phyloP scores from a whole-genome alignment of 2,329 filamentous ascomycete genomes.

The Akanthomyces muscarius region DNA sequence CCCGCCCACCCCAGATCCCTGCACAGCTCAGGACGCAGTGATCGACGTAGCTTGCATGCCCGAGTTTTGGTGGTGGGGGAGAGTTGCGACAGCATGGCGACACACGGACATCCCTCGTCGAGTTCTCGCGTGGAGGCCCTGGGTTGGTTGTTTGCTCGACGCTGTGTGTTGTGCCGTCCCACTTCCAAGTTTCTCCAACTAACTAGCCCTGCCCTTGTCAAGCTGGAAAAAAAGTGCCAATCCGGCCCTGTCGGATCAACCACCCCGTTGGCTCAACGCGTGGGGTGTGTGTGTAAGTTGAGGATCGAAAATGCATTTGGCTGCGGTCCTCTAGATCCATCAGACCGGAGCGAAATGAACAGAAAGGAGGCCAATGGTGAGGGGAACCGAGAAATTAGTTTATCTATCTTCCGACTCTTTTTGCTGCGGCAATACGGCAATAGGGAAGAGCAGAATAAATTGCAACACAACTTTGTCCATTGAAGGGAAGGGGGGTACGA shows the following conservation, averaged over 20 bases:
- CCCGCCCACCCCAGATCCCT: neutral
- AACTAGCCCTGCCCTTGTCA: slow-evolving; percentile 1
- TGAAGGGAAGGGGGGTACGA: neutral
- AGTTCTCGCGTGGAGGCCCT: neutral
- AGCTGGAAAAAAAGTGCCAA: slow-evolving; percentile 2
- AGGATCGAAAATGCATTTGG: neutral
- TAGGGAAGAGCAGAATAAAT: neutral
- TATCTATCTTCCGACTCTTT: too few species aligned
- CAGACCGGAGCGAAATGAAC: too few species aligned
- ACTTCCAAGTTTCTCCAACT: neutral
- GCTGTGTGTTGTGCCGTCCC: neutral
- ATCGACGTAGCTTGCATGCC: slow-evolving; percentile 4
- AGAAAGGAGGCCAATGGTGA: too few species aligned
- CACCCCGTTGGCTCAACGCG: too few species aligned
- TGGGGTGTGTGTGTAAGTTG: too few species aligned
- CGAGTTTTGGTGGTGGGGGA: neutral
- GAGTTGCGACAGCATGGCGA: neutral
- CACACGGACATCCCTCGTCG: neutral
- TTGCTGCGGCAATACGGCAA: neutral
- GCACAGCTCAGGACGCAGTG: slow-evolving; percentile 13
- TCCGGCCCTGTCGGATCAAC: neutral
- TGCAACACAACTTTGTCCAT: neutral
- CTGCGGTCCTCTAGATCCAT: neutral
- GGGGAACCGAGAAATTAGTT: too few species aligned
- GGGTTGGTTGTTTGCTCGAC: neutral